Evolutionary conservation across 1,284 basidiomycete genomes (phyloP), one percentile per base, ranked within the genome.

Genomic region (Inonotus obliquus): DNA sequence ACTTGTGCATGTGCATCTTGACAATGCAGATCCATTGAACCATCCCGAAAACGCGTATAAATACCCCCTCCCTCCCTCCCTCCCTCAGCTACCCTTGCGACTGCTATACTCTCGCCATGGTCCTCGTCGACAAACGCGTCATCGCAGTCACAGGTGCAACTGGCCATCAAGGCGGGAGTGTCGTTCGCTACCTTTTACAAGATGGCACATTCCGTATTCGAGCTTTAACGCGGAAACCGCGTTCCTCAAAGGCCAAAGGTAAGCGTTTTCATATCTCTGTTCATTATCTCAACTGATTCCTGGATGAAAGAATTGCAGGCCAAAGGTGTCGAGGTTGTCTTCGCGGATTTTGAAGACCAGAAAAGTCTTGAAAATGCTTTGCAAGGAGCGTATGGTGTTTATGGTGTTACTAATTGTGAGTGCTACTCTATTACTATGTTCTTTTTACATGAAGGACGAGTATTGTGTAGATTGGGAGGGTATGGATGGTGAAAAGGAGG

Each of bases 341-440:
- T 57, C 1, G 70, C 65, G 14, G 65, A 70, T 25, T 62, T 68
- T 14, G 59, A 63, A 32, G 66, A 71, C 27, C 23, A 54, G 0
- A 35, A 49, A 2, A 65, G 65, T 32, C 45, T 71, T 6, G 32
- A 63, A 3, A 52, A 63, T 11, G 67, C 69, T 2, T 53, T 74
- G 62, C 39, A 63, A 29, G 71, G 72, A 53, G 67, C 67, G 9
- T 66, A 73, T 58, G 72, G 69, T 29, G 70, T 72, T 19, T 72
- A 69, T 63, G 69, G 67, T 32, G 64, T 72, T 9, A 73, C 72
- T 45, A 70, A 72, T 63, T 73, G 66, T 65, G 65, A 56, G 67
- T 65, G 7, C 5, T 11, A 23, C 32, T 23, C 45, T 14, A 29
- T 13, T 51, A 4, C 14, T 51, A 27, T 51, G 6, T 51, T 35